Base-by-base conservation (phyloP, 2,329 filamentous ascomycete species). In the Neofusicoccum ribis region DNA sequence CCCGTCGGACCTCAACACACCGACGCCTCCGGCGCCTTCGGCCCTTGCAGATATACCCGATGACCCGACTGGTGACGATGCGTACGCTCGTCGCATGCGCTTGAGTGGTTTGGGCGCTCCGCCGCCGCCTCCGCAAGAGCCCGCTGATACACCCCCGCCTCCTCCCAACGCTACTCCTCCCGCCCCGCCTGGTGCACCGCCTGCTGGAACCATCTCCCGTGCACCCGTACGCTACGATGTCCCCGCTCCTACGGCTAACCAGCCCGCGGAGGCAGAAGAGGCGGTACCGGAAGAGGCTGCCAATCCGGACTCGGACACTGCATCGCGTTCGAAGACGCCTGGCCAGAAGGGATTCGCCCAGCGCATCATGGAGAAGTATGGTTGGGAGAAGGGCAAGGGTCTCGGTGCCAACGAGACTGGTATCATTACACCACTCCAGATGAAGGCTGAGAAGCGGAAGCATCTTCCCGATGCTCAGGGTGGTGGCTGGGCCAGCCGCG, bases 361-460 rank as follows among this genome's bases (percentile, higher is more conserved):
- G 69, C 90, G 93, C 39, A 86, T 98, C 64, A 92, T 99, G 88
- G 86, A 88, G 67, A 98, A 97, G 76, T 95, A 97, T 79, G 95
- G 95, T 64, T 98, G 93, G 91, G 89, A 88, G 41, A 90, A 93
- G 72, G 95, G 95, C 27, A 86, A 89, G 68, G 95, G 95, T 20
- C 86, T 99, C 3, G 95, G 95, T 69, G 93, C 92, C 15, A 86
- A 89, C 68, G 88, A 88, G 37, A 88, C 88, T 27, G 95, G 95
- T 67, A 97, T 99, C 71, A 84, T 92, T 63, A 91, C 93, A 23
- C 91, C 93, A 4, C 82, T 99, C 3, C 88, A 88, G 52, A 91
- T 94, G 46, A 62, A 66, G 14, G 70, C 72, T n/a, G 89, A 95
- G 71, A 96, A 95, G 80, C 86, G 90, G 37, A 91, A 92, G 76